A percentile compares a stretch with the other conserved stretches of the same genome.
Conservation (phyloP, 179 eudicot species). For the Patellifolia procumbens region DNA sequence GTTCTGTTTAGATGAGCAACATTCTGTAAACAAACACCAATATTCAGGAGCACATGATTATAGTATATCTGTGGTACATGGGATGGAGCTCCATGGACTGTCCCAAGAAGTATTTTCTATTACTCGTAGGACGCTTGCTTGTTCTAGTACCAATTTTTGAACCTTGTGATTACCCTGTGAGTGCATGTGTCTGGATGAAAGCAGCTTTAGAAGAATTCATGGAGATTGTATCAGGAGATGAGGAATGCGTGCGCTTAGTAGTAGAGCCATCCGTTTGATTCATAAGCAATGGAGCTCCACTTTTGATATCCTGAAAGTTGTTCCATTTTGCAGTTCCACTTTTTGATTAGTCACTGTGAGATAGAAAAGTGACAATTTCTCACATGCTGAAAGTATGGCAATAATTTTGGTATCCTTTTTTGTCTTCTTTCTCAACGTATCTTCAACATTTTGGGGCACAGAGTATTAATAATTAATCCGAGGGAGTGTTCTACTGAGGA, state of each 20-base stretch:
- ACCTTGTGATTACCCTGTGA: conserved; percentile 44
- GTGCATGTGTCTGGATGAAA: conserved; percentile 43
- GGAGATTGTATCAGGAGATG: conserved; percentile 44
- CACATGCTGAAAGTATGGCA: neutral
- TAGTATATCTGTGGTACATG: conserved; percentile 54
- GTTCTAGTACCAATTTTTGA: conserved; percentile 47
- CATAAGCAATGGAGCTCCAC: conserved; percentile 38
- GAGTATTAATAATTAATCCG: too few relatives aligned
- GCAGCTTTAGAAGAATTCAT: conserved; percentile 40
- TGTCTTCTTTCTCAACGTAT: too few relatives aligned
- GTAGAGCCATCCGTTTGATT: conserved; percentile 44
- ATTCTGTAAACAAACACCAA: neutral
- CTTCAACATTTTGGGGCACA: too few relatives aligned
- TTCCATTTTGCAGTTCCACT: neutral
- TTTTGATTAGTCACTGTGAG: neutral
- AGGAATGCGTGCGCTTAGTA: conserved; percentile 42
- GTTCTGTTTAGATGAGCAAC: neutral
- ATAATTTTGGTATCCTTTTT: too few relatives aligned
- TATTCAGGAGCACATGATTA: neutral
- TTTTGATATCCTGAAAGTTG: neutral
- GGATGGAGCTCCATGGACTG: conserved; percentile 42
- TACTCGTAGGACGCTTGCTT: conserved; percentile 47
- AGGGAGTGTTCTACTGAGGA: too few relatives aligned
- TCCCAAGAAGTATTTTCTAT: conserved; percentile 39
- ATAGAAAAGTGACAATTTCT: neutral